phyloP scores from a whole-genome alignment of 2,329 filamentous ascomycete species.

The Apiospora saccharicola region DNA sequence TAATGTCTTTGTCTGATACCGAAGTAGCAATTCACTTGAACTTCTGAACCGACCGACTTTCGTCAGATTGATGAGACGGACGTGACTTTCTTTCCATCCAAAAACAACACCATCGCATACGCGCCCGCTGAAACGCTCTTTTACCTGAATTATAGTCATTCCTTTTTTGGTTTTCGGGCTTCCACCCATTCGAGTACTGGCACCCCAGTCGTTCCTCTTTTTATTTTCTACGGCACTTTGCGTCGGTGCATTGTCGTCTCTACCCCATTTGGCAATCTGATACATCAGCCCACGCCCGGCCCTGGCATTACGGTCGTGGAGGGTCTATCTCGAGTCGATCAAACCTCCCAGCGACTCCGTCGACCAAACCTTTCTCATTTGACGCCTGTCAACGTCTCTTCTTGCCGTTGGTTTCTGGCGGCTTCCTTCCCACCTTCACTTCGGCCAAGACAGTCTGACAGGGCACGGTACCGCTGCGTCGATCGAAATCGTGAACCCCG shows the following conservation, averaged over 20 bases:
- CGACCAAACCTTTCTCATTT: constrained; percentile 13
- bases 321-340: constrained; percentile 22
- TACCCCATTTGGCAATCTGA: constrained; percentile 10
- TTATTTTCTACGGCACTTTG: background rate
- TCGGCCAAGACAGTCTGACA: constrained; percentile 17
- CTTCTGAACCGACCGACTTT: background rate
- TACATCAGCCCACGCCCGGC: constrained; percentile 17
- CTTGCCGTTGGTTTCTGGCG: background rate
- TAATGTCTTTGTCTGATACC: constrained; percentile 14
- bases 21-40: background rate
- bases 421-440: background rate
- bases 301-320: constrained; percentile 19
- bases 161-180: background rate
- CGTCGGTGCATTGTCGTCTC: constrained; percentile 17
- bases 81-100: constrained; percentile 5
- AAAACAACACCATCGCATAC: constrained; percentile 7
- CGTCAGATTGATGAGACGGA: constrained; percentile 21
- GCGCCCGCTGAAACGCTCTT: constrained; percentile 9
- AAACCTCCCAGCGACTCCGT: constrained; percentile 16
- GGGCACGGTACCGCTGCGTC: constrained; percentile 21
- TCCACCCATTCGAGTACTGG: background rate
- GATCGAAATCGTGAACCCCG: constrained; percentile 23
- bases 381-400: background rate
- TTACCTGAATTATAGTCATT: constrained; percentile 11
- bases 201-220: constrained; percentile 13